Evolutionary conservation across 306 rosid species (phyloP).

Genomic region (Senna siamea): DNA sequence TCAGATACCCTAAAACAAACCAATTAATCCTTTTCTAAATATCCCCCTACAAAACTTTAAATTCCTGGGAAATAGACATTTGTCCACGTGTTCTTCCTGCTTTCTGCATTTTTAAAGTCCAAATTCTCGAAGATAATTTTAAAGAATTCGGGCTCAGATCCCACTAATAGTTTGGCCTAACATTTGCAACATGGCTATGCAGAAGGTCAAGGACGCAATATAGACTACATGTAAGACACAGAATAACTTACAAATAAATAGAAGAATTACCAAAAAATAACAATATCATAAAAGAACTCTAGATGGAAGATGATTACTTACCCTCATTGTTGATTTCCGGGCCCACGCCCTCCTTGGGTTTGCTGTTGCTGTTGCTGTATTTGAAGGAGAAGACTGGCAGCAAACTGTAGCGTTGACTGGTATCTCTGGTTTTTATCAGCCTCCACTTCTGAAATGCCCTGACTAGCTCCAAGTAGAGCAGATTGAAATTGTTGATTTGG

Average conservation of each 20-base stretch:
- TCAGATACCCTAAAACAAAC: background rate
- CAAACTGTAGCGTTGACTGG: slow-evolving; percentile 88
- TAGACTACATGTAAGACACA: slow-evolving; percentile 5
- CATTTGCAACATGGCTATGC: slow-evolving; percentile 5
- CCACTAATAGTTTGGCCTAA: background rate
- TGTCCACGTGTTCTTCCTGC: background rate
- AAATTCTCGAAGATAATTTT: background rate
- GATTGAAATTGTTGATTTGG: slow-evolving; percentile 71
- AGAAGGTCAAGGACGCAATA: background rate
- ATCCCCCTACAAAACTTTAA: background rate
- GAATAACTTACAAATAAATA: background rate
- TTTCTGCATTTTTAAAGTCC: slow-evolving; percentile 2
- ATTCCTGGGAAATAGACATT: slow-evolving; percentile 2
- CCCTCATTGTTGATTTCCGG: slow-evolving; percentile 79
- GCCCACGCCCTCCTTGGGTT: slow-evolving; percentile 63
- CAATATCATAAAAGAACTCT: background rate
- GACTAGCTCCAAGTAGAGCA: slow-evolving; percentile 61
- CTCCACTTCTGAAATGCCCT: slow-evolving; percentile 76
- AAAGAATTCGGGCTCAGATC: background rate
- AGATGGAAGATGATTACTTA: slow-evolving; percentile 57
- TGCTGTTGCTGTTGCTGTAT: slow-evolving; percentile 87
- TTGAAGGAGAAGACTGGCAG: slow-evolving; percentile 92
- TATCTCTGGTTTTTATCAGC: slow-evolving; percentile 88
- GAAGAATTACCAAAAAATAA: slow-evolving; percentile 15
- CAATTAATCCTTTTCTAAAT: slow-evolving; percentile 4